phyloP scores from a whole-genome alignment of 495 filamentous ascomycete species.

The Penicillium desertorum region DNA sequence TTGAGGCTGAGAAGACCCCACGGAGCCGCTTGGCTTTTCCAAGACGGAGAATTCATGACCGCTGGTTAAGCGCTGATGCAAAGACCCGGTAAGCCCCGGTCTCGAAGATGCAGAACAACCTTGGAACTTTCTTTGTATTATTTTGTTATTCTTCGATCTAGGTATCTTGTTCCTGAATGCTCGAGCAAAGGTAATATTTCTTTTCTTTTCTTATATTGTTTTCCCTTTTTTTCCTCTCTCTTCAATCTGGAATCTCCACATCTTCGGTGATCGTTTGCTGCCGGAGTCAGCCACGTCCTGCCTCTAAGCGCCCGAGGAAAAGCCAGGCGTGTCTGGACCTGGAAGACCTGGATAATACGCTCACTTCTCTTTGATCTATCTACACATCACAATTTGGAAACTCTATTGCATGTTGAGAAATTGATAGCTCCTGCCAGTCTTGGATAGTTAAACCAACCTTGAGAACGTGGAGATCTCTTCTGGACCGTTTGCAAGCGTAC shows the following conservation, averaged over 20 bases:
- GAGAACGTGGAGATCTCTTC: too few relatives aligned
- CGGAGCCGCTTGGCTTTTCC: conserved; percentile 25
- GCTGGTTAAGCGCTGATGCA: conserved; percentile 31
- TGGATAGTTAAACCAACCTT: too few relatives aligned
- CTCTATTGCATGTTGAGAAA: neutral
- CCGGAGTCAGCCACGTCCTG: neutral
- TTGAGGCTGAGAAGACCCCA: conserved; percentile 33
- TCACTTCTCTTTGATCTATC: neutral
- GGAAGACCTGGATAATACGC: neutral
- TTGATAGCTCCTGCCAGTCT: neutral
- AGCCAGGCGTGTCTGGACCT: conserved; percentile 3
- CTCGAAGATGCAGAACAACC: conserved; percentile 16
- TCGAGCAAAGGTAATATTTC: neutral
- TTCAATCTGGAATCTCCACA: conserved; percentile 7
- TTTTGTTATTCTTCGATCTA: neutral
- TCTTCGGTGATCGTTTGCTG: neutral
- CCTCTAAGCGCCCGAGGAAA: conserved; percentile 3
- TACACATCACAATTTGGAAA: neutral
- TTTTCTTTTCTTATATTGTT: neutral
- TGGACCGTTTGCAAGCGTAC: too few relatives aligned
- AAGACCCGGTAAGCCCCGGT: conserved; percentile 5
- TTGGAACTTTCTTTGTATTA: conserved; percentile 1
- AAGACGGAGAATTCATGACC: conserved; percentile 30
- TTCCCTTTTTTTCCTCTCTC: neutral
- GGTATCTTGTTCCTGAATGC: neutral